These are phyloP conservation scores for Plantago coronopus DNA, from an alignment of 305 asterid genomes.

Conservation along the genomic window DNA sequence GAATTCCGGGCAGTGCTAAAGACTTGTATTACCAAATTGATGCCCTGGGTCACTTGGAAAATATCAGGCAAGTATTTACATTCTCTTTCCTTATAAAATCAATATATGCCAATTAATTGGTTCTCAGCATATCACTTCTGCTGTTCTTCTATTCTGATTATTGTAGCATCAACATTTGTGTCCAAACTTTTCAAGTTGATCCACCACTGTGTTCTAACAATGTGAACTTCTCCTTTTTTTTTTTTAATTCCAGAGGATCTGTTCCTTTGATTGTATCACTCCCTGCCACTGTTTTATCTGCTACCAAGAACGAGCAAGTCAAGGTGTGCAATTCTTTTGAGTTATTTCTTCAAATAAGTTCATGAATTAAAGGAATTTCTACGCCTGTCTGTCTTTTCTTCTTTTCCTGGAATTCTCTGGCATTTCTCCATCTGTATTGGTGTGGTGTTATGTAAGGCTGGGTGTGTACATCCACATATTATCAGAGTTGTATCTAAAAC, in stretches of 20 bases:
- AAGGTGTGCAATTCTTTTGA: conserved; percentile 50
- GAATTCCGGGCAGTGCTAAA: conserved; percentile 73
- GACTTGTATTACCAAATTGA: conserved; percentile 80
- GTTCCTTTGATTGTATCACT: conserved; percentile 80
- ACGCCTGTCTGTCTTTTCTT: conserved; percentile 4
- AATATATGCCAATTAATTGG: conserved; percentile 3
- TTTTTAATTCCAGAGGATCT: conserved; percentile 66
- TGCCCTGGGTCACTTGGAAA: conserved; percentile 75
- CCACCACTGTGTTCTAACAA: conserved; percentile 6
- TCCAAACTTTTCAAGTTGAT: conserved; percentile 7
- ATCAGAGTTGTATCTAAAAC: conserved; percentile 11
- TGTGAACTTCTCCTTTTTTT: conserved; percentile 13
- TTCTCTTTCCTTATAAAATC: conserved; percentile 12
- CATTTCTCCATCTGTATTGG: conserved; percentile 9
- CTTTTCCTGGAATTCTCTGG: not conserved
- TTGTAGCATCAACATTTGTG: conserved; percentile 5
- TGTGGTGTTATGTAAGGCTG: conserved; percentile 16
- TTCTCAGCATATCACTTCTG: not conserved
- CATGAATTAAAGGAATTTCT: conserved; percentile 19
- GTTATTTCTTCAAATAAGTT: conserved; percentile 15
- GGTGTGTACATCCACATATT: conserved; percentile 11
- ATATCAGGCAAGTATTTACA: conserved; percentile 47
- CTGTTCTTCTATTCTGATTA: conserved; percentile 8
- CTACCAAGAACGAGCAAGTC: conserved; percentile 69
- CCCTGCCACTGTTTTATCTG: conserved; percentile 75